Percentiles rank a stretch among this genome's conserved stretches.
Evolutionary conservation across 2,329 filamentous ascomycete genomes (phyloP).

Genomic region (Clarireedia homoeocarpa): DNA sequence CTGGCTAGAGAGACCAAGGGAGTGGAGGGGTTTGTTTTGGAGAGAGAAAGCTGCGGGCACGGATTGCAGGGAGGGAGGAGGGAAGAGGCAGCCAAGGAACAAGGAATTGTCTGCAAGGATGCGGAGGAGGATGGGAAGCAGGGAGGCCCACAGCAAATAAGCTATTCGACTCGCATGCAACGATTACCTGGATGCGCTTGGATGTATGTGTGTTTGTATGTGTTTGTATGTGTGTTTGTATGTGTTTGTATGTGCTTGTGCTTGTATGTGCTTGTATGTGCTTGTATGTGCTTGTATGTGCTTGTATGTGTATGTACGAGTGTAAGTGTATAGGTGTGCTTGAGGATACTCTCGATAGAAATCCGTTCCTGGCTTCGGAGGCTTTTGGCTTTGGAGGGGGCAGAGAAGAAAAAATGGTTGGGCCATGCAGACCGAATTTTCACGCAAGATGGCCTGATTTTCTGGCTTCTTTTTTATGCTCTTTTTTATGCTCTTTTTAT

Average conservation of each 20-base stretch:
- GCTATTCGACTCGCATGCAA: no score
- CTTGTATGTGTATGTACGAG: background rate
- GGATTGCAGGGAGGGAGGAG: background rate
- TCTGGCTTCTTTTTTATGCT: no score
- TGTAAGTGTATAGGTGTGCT: background rate
- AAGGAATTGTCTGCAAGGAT: background rate
- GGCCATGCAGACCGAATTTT: no score
- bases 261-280: background rate
- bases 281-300: background rate
- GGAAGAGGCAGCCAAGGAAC: background rate
- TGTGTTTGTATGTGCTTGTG: no score
- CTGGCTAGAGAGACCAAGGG: background rate
- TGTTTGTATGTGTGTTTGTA: background rate
- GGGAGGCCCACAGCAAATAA: no score
- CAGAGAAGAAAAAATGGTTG: no score
- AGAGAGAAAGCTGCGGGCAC: background rate
- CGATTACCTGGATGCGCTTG: background rate
- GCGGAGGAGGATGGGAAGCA: background rate
- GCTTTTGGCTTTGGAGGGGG: background rate
- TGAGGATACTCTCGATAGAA: background rate
- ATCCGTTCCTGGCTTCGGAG: background rate
- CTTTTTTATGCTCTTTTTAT: no score
- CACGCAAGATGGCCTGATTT: no score
- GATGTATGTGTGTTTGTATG: no score
- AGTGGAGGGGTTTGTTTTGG: background rate